These are phyloP conservation scores for Starmerella sp. DNA, from an alignment of 805 yeast species.

Conservation along the genomic window DNA sequence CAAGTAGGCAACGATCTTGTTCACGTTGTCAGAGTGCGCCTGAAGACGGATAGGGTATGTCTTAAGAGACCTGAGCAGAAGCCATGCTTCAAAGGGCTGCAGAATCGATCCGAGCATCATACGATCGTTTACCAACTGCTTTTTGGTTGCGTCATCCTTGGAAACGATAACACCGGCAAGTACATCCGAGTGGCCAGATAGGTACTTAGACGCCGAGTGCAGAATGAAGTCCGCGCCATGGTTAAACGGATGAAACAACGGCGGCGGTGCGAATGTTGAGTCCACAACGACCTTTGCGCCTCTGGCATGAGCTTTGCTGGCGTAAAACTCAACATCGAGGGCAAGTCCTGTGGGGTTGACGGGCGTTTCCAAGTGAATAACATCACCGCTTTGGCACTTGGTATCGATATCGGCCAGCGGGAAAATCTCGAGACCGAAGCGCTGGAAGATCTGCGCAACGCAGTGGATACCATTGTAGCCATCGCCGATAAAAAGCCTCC, in stretches of 20 bases:
- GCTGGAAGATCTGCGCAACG: constrained; percentile 46
- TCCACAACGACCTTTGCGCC: constrained; percentile 76
- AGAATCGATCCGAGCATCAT: constrained; percentile 80
- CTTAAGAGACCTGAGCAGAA: constrained; percentile 84
- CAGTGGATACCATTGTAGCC: constrained; percentile 80
- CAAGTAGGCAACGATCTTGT: constrained; percentile 56
- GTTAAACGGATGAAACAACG: constrained; percentile 65
- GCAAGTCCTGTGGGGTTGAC: constrained; percentile 71
- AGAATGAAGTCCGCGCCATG: constrained; percentile 81
- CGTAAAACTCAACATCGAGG: constrained; percentile 49
- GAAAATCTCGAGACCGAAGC: constrained; percentile 33
- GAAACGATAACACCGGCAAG: constrained; percentile 77
- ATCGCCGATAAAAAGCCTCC: constrained; percentile 56
- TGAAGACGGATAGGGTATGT: constrained; percentile 71
- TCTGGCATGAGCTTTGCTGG: constrained; percentile 49
- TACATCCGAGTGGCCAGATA: constrained; percentile 87
- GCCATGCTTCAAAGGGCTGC: constrained; percentile 84
- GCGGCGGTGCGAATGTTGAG: constrained; percentile 90
- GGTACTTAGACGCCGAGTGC: constrained; percentile 82
- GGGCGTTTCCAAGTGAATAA: constrained; percentile 62
- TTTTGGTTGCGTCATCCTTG: constrained; percentile 45
- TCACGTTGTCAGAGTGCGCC: constrained; percentile 57
- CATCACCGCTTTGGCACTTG: constrained; percentile 51
- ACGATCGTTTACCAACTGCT: constrained; percentile 37
- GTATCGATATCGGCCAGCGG: constrained; percentile 30